Percentiles rank a stretch among this genome's conserved stretches.
Conservation (phyloP, 805 yeast species). For the Zygotorulaspora danielsina region DNA sequence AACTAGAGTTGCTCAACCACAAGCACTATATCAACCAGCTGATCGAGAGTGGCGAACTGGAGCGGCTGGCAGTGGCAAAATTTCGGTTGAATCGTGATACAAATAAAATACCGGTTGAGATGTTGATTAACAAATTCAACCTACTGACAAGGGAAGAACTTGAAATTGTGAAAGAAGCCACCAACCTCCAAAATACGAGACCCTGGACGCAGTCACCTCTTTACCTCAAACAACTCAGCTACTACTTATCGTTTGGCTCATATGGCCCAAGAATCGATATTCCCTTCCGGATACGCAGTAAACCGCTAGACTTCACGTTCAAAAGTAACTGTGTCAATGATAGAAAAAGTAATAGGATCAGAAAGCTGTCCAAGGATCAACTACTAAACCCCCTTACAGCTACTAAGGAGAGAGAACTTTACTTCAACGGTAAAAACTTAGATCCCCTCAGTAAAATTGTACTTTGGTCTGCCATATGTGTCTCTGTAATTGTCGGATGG, state of each 20-base stretch:
- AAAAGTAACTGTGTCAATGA: constrained; percentile 24
- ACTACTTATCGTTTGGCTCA: constrained; percentile 62
- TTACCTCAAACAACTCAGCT: constrained; percentile 52
- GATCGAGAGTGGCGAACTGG: constrained; percentile 18
- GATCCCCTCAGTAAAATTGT: constrained; percentile 56
- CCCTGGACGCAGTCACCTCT: constrained; percentile 52
- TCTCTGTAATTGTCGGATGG: constrained; percentile 49
- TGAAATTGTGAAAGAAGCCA: constrained; percentile 29
- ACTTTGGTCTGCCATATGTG: constrained; percentile 44
- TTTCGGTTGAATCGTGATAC: constrained; percentile 12
- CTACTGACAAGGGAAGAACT: constrained; percentile 12
- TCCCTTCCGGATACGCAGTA: constrained; percentile 33
- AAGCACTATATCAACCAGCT: constrained; percentile 8
- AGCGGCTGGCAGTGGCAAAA: constrained; percentile 12
- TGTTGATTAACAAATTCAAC: constrained; percentile 12
- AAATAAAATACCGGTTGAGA: constrained; percentile 2
- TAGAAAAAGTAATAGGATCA: constrained; percentile 29
- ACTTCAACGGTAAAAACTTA: constrained; percentile 36
- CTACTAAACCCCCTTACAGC: constrained; percentile 18
- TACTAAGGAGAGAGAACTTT: constrained; percentile 20
- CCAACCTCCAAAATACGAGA: constrained; percentile 29
- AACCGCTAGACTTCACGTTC: constrained; percentile 62
- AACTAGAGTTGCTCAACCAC: constrained; percentile 9
- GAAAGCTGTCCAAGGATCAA: constrained; percentile 6
- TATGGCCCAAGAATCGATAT: constrained; percentile 67